Evolutionary conservation across 2,329 filamentous ascomycete species (phyloP).

Genomic region (Xylaria sp.): DNA sequence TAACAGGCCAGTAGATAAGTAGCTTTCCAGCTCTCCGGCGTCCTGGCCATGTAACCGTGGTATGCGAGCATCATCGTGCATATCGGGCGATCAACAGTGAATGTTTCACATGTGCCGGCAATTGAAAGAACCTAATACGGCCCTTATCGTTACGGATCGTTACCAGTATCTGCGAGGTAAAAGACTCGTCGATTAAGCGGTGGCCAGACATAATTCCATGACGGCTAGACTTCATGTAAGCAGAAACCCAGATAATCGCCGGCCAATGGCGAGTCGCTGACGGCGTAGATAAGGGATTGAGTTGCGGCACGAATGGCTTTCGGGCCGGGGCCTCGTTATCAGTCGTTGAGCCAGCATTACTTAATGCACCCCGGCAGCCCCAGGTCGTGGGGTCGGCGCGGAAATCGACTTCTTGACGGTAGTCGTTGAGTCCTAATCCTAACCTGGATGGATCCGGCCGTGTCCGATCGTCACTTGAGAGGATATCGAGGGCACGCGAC

Average conservation of each 20-base stretch:
- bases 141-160: background rate
- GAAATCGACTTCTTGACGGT: background rate
- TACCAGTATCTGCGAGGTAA: background rate
- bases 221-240: slow-evolving; percentile 15
- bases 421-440: no score
- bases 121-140: background rate
- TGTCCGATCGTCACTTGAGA: background rate
- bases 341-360: background rate
- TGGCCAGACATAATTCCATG: slow-evolving; percentile 2
- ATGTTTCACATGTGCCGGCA: background rate
- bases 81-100: background rate
- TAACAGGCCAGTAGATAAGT: background rate
- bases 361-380: background rate
- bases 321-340: slow-evolving; percentile 8
- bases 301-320: background rate
- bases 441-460: no score
- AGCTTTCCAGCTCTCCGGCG: background rate
- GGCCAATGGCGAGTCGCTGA: slow-evolving; percentile 5
- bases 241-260: background rate
- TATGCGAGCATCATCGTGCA: background rate
- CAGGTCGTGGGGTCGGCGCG: background rate
- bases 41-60: no score
- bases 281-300: slow-evolving; percentile 15
- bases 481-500: background rate
- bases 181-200: background rate